These are phyloP conservation scores for Lenzites betulinus DNA, from an alignment of 768 basidiomycete genomes.

Conservation along the genomic window DNA sequence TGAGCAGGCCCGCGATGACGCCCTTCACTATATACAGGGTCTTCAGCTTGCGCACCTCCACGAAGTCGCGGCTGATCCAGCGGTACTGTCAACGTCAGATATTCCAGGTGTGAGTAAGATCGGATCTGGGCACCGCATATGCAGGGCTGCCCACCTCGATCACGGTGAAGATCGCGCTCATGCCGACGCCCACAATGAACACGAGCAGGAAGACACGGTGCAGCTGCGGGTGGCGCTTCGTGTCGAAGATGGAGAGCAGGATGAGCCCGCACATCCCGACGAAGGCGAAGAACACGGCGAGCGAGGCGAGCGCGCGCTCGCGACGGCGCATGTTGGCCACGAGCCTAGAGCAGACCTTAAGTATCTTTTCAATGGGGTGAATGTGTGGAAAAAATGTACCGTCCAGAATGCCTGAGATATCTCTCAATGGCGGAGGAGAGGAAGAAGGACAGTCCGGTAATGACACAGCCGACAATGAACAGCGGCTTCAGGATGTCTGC, in stretches of 20 bases:
- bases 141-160: conserved; percentile 41
- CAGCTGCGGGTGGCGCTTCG: conserved; percentile 47
- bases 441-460: conserved; percentile 65
- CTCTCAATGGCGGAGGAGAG: conserved; percentile 62
- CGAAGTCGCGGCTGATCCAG: conserved; percentile 64
- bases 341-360: conserved; percentile 51
- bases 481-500: conserved; percentile 74
- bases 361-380: not conserved
- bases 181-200: conserved; percentile 70
- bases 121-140: not conserved
- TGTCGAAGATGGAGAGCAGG: conserved; percentile 73
- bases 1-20: conserved; percentile 56
- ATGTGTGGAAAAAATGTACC: conserved; percentile 38
- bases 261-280: conserved; percentile 68
- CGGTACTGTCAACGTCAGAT: conserved; percentile 46
- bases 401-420: conserved; percentile 62
- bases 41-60: conserved; percentile 45
- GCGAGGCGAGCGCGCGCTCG: conserved; percentile 53
- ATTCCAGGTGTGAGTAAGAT: not conserved
- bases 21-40: conserved; percentile 64
- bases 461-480: conserved; percentile 64
- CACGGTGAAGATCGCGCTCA: conserved; percentile 76
- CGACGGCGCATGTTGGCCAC: conserved; percentile 56
- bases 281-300: conserved; percentile 63
- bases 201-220: conserved; percentile 68